Conservation (phyloP, 495 filamentous ascomycete genomes). For the Hypoxylon perforatum region DNA sequence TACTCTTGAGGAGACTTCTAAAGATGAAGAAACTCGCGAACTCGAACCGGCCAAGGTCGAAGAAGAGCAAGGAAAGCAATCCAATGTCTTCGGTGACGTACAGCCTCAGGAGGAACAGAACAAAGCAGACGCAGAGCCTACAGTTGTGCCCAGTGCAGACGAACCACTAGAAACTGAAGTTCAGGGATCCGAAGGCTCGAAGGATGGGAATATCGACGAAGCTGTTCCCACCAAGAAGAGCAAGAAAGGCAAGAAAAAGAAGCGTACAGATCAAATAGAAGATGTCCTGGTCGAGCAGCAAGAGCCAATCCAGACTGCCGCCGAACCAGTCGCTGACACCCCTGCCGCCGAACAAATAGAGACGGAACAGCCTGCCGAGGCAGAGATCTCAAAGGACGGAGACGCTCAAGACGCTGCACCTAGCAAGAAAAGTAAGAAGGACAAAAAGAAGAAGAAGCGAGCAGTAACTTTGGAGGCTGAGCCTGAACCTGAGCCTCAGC, state of each 20-base stretch:
- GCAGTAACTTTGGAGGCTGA: slow-evolving; percentile 23
- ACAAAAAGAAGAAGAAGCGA: slow-evolving; percentile 41
- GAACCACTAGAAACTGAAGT: slow-evolving; percentile 4
- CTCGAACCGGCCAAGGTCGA: slow-evolving; percentile 4
- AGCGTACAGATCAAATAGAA: slow-evolving; percentile 14
- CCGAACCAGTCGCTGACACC: neutral
- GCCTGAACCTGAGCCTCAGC: slow-evolving; percentile 22
- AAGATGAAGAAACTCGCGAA: slow-evolving; percentile 8
- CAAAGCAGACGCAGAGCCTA: slow-evolving; percentile 3
- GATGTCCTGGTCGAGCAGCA: neutral
- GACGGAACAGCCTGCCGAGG: neutral
- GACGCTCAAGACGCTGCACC: neutral
- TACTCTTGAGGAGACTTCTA: slow-evolving; percentile 6
- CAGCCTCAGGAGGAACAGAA: slow-evolving; percentile 19
- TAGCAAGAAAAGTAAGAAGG: slow-evolving; percentile 27
- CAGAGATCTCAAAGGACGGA: slow-evolving; percentile 5
- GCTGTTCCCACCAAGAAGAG: slow-evolving; percentile 12
- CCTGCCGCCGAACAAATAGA: neutral
- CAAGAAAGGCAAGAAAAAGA: slow-evolving; percentile 32
- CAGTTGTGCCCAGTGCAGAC: neutral
- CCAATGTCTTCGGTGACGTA: slow-evolving; percentile 1
- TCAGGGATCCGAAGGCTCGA: neutral
- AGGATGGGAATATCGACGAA: slow-evolving; percentile 10
- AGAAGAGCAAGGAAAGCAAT: neutral
- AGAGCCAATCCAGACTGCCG: slow-evolving; percentile 4